Conservation (phyloP, 148 eudicot genomes). For the Rhododendron kiyosumense region DNA sequence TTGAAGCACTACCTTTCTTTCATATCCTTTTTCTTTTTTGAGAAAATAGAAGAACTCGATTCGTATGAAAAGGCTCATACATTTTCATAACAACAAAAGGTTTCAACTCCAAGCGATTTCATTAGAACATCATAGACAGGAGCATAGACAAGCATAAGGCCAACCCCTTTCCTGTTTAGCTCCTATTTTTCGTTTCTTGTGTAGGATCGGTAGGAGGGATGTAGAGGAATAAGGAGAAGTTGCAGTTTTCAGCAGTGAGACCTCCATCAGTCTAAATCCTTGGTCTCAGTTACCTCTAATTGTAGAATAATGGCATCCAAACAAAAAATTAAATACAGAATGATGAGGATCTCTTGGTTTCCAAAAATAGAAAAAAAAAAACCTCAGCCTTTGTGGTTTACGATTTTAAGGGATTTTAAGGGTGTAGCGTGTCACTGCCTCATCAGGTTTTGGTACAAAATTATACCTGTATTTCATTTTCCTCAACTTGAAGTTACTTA, state of each 20-base stretch:
- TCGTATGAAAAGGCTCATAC: neutral
- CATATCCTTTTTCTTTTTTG: neutral
- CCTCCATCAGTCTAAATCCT: neutral
- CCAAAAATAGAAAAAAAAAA: too few species aligned
- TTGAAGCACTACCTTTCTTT: neutral
- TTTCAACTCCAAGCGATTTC: neutral
- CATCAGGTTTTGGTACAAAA: neutral
- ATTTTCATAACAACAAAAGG: neutral
- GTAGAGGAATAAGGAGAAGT: neutral
- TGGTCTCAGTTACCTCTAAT: neutral
- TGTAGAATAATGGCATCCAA: neutral
- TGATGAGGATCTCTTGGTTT: too few species aligned
- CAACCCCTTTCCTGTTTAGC: neutral
- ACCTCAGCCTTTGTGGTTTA: too few species aligned
- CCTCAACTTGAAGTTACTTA: neutral
- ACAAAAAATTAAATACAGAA: too few species aligned
- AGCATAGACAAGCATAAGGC: neutral
- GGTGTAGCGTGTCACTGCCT: too few species aligned
- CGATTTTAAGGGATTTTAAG: too few species aligned
- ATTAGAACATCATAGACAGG: neutral
- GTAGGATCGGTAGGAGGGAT: neutral
- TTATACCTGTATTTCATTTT: neutral
- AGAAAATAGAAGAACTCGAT: neutral
- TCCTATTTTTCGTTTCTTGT: neutral
- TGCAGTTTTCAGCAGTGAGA: neutral